Evolutionary conservation across 331 rosid species (phyloP).

Genomic region (Erythrophleum ivorense): DNA sequence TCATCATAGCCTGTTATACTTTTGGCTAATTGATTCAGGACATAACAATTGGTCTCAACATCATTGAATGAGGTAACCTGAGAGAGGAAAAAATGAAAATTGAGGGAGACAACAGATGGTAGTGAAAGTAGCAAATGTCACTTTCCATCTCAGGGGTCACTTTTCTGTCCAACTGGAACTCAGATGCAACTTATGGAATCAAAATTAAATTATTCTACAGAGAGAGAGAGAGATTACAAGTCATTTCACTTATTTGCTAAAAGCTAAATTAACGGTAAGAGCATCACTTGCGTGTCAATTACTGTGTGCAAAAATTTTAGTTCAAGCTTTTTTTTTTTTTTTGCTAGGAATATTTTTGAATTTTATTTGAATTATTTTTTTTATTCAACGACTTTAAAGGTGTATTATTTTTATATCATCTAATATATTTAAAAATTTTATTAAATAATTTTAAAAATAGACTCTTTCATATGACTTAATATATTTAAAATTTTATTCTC

Average conservation of each 20-base stretch:
- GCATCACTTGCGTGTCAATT: too few relatives aligned
- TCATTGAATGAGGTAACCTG: neutral
- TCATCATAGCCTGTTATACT: neutral
- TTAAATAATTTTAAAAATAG: too few relatives aligned
- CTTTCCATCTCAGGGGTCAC: neutral
- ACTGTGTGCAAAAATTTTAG: too few relatives aligned
- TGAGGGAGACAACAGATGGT: constrained; percentile 27
- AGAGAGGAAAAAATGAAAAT: neutral
- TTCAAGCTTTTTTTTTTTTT: too few relatives aligned
- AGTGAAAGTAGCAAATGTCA: constrained; percentile 26
- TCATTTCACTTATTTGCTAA: constrained; percentile 41
- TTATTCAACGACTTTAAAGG: too few relatives aligned
- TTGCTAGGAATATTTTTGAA: too few relatives aligned
- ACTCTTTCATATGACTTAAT: too few relatives aligned
- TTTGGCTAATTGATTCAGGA: neutral
- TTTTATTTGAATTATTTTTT: too few relatives aligned
- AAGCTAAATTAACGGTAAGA: constrained; percentile 36
- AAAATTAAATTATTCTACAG: too few relatives aligned
- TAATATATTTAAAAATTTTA: too few relatives aligned
- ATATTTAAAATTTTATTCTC: too few relatives aligned
- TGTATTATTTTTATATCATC: too few relatives aligned
- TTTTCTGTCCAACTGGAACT: constrained; percentile 33
- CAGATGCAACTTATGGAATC: neutral
- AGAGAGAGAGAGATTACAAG: neutral
- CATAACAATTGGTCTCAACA: neutral